phyloP scores from a whole-genome alignment of 495 filamentous ascomycete species.

The Xylaria palmicola region DNA sequence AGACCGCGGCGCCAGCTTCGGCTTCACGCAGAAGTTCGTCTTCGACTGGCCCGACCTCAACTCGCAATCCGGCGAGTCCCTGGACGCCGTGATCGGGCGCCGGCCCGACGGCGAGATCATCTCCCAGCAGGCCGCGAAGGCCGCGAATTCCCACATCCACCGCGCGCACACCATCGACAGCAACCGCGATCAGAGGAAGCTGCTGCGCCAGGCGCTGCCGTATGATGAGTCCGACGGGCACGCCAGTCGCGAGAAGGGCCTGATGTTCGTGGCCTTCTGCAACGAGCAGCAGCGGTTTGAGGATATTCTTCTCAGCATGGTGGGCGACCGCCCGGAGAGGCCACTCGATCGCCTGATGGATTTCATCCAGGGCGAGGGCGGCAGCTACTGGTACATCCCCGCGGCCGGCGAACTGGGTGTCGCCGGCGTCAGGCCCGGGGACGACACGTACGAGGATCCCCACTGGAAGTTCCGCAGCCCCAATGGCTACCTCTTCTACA shows the following conservation, averaged over 20 bases:
- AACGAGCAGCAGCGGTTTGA: conserved; percentile 28
- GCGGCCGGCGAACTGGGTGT: conserved; percentile 13
- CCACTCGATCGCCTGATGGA: conserved; percentile 22
- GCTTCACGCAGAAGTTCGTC: conserved; percentile 14
- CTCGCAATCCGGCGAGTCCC: conserved; percentile 11
- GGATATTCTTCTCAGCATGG: conserved; percentile 19
- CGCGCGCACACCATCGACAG: conserved; percentile 14
- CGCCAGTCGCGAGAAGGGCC: conserved; percentile 19
- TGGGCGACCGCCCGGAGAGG: conserved; percentile 17
- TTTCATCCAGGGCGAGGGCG: conserved; percentile 7
- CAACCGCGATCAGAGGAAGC: conserved; percentile 16
- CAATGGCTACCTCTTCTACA: conserved; percentile 15
- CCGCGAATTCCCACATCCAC: conserved; percentile 6
- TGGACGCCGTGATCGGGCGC: conserved; percentile 14
- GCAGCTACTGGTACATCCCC: conserved; percentile 16
- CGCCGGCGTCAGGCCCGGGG: conserved; percentile 6
- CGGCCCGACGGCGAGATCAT: conserved; percentile 15
- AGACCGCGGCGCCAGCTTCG: conserved; percentile 7
- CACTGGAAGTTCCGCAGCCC: conserved; percentile 14
- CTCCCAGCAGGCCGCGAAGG: conserved; percentile 11
- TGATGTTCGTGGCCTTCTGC: conserved; percentile 27
- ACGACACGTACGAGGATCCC: conserved; percentile 14
- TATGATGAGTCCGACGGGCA: conserved; percentile 3
- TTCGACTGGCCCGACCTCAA: conserved; percentile 16
- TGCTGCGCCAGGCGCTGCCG: conserved; percentile 18